Evolutionary conservation across 768 basidiomycete genomes (phyloP), one percentile per base, ranked within the genome.

Genomic region (Boletus patriciae): DNA sequence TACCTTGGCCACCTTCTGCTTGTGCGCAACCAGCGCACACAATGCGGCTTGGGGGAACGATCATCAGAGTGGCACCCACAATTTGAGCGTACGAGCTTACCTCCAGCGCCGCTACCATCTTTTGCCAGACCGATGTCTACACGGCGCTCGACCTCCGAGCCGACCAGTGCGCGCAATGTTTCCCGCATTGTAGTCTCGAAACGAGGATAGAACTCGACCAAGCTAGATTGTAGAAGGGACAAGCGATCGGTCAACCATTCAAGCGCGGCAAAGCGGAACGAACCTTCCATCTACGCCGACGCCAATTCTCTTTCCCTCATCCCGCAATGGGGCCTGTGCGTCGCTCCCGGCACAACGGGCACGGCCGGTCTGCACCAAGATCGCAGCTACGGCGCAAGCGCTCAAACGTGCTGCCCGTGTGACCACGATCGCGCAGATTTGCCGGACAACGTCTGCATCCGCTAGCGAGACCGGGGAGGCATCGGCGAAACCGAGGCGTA

Each of bases 31-130:
- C 34, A 94, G 79, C 2, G 94, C 94, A 63, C 91, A 90, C 40
- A 97, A 78, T 41, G 94, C 94, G 69, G 94, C 94, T 94, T 29
- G 19, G 27, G 45, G 19, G 41, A 47, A 49, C 13, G 50, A 62
- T 45, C 55, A 45, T 57, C 40, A 58, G 44, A 46, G 18, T 25
- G 25, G 16, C 55, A 43, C 44, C 38, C 3, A 7, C 19, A 6
- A 21, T 38, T 45, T 49, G 37, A 45, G 23, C 41, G 48, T 12
- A 6, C 31, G 18, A 13, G 16, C 89, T 75, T 72, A 97, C 95
- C 96, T 68, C 97, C 97, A 41, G 94, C 94, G 37, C 96, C 97
- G 66, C 92, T 95, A 13, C 97, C 97, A 64, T 99, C 97, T 73
- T 97, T 98, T 5, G 97, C 97, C 69, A 98, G 70, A 37, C 93